phyloP scores from a whole-genome alignment of 768 basidiomycete species.

The Pisolithus albus region DNA sequence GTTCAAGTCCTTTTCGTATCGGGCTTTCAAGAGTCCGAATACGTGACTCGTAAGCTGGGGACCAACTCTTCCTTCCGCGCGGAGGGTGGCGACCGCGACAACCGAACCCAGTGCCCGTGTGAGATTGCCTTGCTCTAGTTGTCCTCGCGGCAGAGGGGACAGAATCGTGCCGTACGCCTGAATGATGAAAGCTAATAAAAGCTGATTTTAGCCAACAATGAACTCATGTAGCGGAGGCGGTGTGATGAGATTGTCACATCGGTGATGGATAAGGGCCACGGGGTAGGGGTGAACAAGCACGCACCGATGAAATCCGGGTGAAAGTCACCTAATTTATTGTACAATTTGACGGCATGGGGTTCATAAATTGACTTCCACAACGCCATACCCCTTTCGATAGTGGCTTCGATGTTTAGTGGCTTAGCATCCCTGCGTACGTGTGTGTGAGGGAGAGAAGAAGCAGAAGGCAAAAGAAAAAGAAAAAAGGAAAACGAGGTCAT shows the following conservation, averaged over 20 bases:
- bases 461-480: no score
- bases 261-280: slow-evolving; percentile 28
- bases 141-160: slow-evolving; percentile 62
- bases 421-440: slow-evolving; percentile 45
- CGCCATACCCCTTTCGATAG: slow-evolving; percentile 56
- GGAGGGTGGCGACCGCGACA: slow-evolving; percentile 77
- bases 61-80: slow-evolving; percentile 77
- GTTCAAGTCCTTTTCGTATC: slow-evolving; percentile 48
- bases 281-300: slow-evolving; percentile 34
- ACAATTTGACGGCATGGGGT: slow-evolving; percentile 84
- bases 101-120: slow-evolving; percentile 81
- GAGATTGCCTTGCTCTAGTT: slow-evolving; percentile 72
- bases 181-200: slow-evolving; percentile 70
- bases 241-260: slow-evolving; percentile 23
- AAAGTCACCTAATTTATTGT: slow-evolving; percentile 78
- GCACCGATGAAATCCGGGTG: slow-evolving; percentile 92
- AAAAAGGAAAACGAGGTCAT: slow-evolving; percentile 8
- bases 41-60: slow-evolving; percentile 86
- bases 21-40: slow-evolving; percentile 85
- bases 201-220: slow-evolving; percentile 22
- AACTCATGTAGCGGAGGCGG: slow-evolving; percentile 28
- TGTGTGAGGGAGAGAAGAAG: slow-evolving; percentile 11
- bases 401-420: slow-evolving; percentile 60
- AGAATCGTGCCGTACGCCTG: slow-evolving; percentile 77
- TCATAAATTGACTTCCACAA: slow-evolving; percentile 87